phyloP scores from a whole-genome alignment of 768 basidiomycete genomes.

The Pholiota conissans region DNA sequence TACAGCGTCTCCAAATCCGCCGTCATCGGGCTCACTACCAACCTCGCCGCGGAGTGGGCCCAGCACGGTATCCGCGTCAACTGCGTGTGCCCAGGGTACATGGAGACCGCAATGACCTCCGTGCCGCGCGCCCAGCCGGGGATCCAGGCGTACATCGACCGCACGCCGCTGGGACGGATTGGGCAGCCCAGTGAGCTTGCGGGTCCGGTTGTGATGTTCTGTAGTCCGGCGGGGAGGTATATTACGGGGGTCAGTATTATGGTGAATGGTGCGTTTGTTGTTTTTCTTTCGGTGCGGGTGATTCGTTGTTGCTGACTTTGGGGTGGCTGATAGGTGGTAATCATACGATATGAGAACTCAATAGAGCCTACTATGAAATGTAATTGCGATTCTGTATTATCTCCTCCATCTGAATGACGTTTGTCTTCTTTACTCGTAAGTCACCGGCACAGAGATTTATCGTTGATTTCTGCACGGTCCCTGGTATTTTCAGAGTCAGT shows the following conservation, averaged over 20 bases:
- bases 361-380: no score
- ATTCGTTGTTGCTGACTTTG: background rate
- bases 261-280: conserved; percentile 35
- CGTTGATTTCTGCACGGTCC: no score
- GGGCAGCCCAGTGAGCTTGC: conserved; percentile 39
- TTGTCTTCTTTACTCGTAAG: no score
- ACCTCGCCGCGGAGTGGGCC: conserved; percentile 43
- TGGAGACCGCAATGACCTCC: conserved; percentile 42
- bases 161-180: conserved; percentile 45
- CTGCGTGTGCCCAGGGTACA: conserved; percentile 43
- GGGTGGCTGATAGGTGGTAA: background rate
- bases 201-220: conserved; percentile 39
- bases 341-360: background rate
- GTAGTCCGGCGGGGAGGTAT: conserved; percentile 41
- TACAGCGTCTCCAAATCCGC: conserved; percentile 46
- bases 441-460: no score
- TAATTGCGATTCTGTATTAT: no score
- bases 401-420: no score
- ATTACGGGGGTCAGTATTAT: conserved; percentile 43
- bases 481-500: no score
- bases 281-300: background rate
- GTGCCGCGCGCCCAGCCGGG: conserved; percentile 30
- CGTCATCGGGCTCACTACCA: conserved; percentile 36
- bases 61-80: conserved; percentile 42
- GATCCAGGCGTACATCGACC: conserved; percentile 35